Percentiles rank a stretch among this genome's conserved stretches.
phyloP scores from a whole-genome alignment of 306 rosid species.

The Luffa acutangula region DNA sequence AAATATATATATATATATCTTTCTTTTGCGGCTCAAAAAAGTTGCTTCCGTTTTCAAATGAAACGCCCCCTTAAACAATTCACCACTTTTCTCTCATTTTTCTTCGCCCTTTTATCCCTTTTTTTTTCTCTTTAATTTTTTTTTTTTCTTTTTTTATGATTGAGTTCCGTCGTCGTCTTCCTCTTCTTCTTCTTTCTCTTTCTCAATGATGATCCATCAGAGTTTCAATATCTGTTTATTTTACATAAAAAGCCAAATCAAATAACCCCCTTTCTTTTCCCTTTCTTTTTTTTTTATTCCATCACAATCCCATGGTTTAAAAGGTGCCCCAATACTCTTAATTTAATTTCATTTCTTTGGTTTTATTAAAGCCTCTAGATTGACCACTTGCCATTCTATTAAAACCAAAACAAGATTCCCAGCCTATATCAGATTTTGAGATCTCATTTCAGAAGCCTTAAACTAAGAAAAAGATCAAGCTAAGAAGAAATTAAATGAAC shows the following conservation, averaged over 20 bases:
- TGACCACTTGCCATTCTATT: not conserved
- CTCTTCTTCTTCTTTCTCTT: not conserved
- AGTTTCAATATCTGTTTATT: not conserved
- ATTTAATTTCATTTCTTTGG: not conserved
- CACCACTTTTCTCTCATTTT: not conserved
- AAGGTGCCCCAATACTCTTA: not conserved
- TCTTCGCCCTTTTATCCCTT: not conserved
- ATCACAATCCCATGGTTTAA: not conserved
- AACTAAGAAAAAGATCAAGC: not conserved
- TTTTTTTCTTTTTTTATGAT: not conserved
- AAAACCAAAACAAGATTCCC: not conserved
- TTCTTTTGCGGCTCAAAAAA: not conserved
- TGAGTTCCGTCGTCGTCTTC: not conserved
- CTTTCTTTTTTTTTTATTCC: not conserved
- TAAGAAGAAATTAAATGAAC: not conserved
- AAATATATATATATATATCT: not conserved
- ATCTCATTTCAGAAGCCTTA: not conserved
- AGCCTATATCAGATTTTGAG: not conserved
- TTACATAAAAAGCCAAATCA: not conserved
- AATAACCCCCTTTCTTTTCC: not conserved
- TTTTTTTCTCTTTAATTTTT: no score
- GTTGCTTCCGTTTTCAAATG: constrained; percentile 1
- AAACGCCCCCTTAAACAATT: not conserved
- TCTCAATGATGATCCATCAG: not conserved
- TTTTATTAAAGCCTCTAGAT: not conserved